phyloP scores from a whole-genome alignment of 257 asterid genomes.

The Penstemon barbatus region DNA sequence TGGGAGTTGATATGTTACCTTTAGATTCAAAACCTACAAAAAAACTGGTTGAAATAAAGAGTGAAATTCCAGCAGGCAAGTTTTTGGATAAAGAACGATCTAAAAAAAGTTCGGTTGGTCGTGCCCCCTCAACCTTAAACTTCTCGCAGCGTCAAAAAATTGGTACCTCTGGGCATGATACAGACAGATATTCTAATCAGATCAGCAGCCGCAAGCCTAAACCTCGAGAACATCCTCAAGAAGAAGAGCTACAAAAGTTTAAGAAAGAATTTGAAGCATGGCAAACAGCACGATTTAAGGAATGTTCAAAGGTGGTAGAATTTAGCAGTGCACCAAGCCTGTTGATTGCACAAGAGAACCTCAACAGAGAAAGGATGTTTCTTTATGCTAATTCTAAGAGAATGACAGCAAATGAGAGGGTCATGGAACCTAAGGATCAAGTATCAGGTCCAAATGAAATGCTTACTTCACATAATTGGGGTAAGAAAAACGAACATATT shows the following conservation, averaged over 20 bases:
- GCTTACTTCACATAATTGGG: constrained; percentile 29
- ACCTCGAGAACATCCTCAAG: constrained; percentile 95
- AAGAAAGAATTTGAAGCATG: constrained; percentile 96
- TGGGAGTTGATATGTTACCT: constrained; percentile 91
- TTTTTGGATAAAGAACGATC: constrained; percentile 33
- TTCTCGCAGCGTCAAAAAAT: constrained; percentile 43
- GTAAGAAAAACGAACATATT: constrained; percentile 28
- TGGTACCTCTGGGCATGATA: constrained; percentile 36
- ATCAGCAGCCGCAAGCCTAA: constrained; percentile 49
- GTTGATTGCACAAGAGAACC: constrained; percentile 77
- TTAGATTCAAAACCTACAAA: constrained; percentile 48
- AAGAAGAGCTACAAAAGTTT: constrained; percentile 88
- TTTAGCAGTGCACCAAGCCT: constrained; percentile 55
- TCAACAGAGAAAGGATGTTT: constrained; percentile 69
- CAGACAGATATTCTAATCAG: constrained; percentile 38
- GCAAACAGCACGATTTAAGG: constrained; percentile 71
- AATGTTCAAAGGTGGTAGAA: constrained; percentile 58
- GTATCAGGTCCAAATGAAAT: constrained; percentile 31
- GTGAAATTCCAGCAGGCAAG: constrained; percentile 37
- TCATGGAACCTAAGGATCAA: constrained; percentile 35
- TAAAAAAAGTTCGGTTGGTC: constrained; percentile 41
- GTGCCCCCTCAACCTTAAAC: constrained; percentile 31
- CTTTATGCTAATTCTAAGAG: constrained; percentile 52
- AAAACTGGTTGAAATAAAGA: constrained; percentile 35
- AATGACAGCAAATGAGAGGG: constrained; percentile 30